Percentiles rank a stretch among this genome's conserved stretches.
Conservation (phyloP, 345 rosid species). For the Salix dunnii region DNA sequence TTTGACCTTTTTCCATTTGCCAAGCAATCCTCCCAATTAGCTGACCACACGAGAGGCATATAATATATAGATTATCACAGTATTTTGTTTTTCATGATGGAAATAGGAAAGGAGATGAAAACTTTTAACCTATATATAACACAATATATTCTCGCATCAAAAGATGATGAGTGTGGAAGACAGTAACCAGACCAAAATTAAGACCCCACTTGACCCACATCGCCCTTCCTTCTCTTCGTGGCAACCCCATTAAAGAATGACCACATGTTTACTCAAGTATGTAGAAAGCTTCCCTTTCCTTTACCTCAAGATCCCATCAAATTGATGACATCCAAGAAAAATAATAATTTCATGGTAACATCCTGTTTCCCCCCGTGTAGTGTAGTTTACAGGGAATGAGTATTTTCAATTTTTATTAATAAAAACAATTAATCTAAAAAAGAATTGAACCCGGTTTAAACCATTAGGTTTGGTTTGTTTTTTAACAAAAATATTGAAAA, state of each 20-base stretch:
- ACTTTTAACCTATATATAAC: neutral
- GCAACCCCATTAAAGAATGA: slow-evolving; percentile 48
- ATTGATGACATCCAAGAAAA: slow-evolving; percentile 9
- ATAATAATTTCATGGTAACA: slow-evolving; percentile 22
- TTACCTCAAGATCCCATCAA: slow-evolving; percentile 16
- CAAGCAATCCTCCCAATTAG: no score
- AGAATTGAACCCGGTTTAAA: no score
- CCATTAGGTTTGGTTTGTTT: no score
- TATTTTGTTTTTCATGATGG: neutral
- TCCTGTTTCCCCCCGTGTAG: neutral
- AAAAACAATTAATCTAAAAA: no score
- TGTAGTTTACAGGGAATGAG: no score
- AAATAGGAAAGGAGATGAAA: neutral
- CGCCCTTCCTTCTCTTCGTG: slow-evolving; percentile 52
- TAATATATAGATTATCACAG: no score
- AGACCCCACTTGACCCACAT: slow-evolving; percentile 30
- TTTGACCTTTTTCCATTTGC: neutral
- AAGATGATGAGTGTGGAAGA: slow-evolving; percentile 1
- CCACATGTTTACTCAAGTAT: slow-evolving; percentile 36
- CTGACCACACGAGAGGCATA: no score
- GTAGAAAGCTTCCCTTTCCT: slow-evolving; percentile 16
- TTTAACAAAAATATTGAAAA: no score
- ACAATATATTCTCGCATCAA: slow-evolving; percentile 5
- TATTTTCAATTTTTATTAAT: no score
- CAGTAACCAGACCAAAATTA: neutral